phyloP scores from a whole-genome alignment of 2,329 filamentous ascomycete species.

The Colletotrichum navitas region DNA sequence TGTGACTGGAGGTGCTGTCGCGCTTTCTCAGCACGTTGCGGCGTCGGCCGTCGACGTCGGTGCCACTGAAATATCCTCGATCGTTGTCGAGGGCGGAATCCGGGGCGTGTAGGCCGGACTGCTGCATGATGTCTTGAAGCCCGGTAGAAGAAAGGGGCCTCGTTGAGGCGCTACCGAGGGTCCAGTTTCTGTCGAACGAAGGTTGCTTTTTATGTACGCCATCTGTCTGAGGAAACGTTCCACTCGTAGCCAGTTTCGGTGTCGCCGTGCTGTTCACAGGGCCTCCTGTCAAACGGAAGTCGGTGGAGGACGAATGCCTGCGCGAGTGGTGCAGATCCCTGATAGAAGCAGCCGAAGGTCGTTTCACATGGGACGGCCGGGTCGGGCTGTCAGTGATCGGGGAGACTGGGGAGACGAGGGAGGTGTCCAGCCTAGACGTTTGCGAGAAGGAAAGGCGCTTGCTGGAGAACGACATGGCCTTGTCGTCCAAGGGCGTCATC shows the following conservation, averaged over 20 bases:
- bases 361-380: conserved; percentile 64
- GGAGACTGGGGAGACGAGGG: conserved; percentile 57
- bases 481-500: conserved; percentile 57
- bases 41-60: conserved; percentile 81
- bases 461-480: conserved; percentile 60
- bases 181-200: conserved; percentile 80
- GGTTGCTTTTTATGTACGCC: conserved; percentile 72
- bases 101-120: conserved; percentile 54
- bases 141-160: conserved; percentile 68
- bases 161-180: conserved; percentile 65
- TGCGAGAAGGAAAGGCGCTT: conserved; percentile 64
- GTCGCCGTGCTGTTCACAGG: conserved; percentile 51
- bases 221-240: conserved; percentile 57
- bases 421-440: conserved; percentile 63
- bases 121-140: conserved; percentile 58
- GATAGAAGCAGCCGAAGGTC: conserved; percentile 85
- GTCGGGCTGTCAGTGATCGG: conserved; percentile 60
- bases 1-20: conserved; percentile 68
- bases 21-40: conserved; percentile 87
- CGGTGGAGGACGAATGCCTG: conserved; percentile 84
- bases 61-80: conserved; percentile 92
- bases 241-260: conserved; percentile 59
- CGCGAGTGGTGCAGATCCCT: conserved; percentile 86
- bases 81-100: conserved; percentile 76
- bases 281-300: conserved; percentile 67